Evolutionary conservation across 2,329 filamentous ascomycete genomes (phyloP).

Genomic region (Ophiostoma sp.): DNA sequence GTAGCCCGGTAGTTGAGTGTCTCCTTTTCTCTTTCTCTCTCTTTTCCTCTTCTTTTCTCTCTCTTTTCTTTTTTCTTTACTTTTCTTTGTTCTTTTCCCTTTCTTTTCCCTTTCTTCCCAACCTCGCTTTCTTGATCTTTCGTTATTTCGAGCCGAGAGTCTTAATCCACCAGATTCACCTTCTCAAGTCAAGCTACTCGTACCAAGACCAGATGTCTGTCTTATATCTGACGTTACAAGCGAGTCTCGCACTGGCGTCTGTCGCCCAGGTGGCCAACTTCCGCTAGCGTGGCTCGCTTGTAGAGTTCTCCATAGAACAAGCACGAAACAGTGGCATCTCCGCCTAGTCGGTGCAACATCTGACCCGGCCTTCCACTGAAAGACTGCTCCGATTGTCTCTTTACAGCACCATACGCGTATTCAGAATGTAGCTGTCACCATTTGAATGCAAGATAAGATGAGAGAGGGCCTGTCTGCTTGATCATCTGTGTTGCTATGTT

Average conservation of each 20-base stretch:
- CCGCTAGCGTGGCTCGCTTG: not conserved
- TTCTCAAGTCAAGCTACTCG: too few relatives aligned
- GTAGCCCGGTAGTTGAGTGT: too few relatives aligned
- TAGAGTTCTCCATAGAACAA: not conserved
- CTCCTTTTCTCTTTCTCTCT: not conserved
- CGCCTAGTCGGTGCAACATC: not conserved
- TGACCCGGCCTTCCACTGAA: not conserved
- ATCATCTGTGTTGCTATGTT: not conserved
- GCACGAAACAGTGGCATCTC: not conserved
- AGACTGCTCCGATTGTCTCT: too few relatives aligned
- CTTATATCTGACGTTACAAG: not conserved
- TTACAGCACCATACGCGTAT: conserved; percentile 5
- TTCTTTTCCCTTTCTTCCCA: not conserved
- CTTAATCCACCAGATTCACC: too few relatives aligned
- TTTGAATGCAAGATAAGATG: too few relatives aligned
- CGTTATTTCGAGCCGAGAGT: too few relatives aligned
- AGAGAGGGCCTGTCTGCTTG: not conserved
- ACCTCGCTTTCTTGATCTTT: too few relatives aligned
- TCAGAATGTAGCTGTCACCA: not conserved
- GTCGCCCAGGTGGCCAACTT: not conserved
- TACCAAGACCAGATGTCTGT: too few relatives aligned
- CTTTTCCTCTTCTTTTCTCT: not conserved
- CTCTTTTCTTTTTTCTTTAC: not conserved
- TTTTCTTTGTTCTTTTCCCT: not conserved
- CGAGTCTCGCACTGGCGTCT: not conserved